phyloP scores from a whole-genome alignment of 305 asterid genomes.

The Rubia peregrina region DNA sequence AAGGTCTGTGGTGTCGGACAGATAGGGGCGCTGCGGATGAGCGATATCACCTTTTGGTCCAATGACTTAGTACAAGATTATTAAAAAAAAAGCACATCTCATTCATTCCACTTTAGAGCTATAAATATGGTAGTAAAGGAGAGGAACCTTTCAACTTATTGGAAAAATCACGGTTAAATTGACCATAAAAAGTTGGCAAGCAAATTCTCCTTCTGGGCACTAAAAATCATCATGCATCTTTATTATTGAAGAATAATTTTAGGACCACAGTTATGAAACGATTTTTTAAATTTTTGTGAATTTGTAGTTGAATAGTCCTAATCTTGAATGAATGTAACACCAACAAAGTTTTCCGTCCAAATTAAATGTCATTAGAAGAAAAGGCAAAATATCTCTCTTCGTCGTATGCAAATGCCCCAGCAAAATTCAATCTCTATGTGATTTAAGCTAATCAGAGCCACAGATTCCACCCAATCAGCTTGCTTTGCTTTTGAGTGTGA shows the following conservation, averaged over 20 bases:
- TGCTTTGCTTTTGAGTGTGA: slow-evolving; percentile 10
- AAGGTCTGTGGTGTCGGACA: no score
- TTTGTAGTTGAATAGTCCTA: slow-evolving; percentile 37
- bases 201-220: slow-evolving; percentile 15
- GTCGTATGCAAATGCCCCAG: slow-evolving; percentile 18
- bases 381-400: slow-evolving; percentile 16
- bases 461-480: slow-evolving; percentile 23
- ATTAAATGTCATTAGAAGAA: slow-evolving; percentile 15
- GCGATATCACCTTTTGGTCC: no score
- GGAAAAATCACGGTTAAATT: slow-evolving; percentile 20
- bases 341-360: slow-evolving; percentile 24
- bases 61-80: no score
- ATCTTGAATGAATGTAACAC: slow-evolving; percentile 29
- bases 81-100: no score
- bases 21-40: no score
- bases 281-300: slow-evolving; percentile 23
- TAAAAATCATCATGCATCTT: slow-evolving; percentile 20
- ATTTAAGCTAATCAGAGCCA: slow-evolving; percentile 19
- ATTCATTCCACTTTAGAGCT: slow-evolving; percentile 6
- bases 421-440: slow-evolving; percentile 13
- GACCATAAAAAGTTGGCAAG: slow-evolving; percentile 23
- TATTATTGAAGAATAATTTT: slow-evolving; percentile 23
- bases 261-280: slow-evolving; percentile 46
- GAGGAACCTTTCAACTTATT: slow-evolving; percentile 19
- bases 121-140: neutral